These are phyloP conservation scores for Mycena maculata DNA, from an alignment of 768 basidiomycete genomes.

Conservation along the genomic window DNA sequence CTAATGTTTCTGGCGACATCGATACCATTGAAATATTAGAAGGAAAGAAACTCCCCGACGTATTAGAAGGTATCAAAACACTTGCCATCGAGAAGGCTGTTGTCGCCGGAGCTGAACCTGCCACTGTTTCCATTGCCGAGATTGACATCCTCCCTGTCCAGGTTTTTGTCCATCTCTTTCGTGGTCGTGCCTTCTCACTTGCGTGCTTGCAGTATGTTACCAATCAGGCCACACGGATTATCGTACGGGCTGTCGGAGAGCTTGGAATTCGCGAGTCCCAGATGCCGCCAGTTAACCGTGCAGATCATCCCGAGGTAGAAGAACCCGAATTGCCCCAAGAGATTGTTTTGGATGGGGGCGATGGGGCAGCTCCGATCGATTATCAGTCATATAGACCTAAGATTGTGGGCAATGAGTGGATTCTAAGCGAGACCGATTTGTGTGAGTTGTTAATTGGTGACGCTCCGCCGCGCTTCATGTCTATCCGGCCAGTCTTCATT, in stretches of 20 bases:
- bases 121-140: conserved; percentile 63
- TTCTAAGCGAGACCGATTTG: conserved; percentile 58
- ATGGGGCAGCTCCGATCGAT: conserved; percentile 36
- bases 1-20: conserved; percentile 56
- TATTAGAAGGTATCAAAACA: conserved; percentile 48
- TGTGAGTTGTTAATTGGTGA: conserved; percentile 37
- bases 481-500: conserved; percentile 58
- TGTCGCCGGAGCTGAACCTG: conserved; percentile 56
- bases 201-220: conserved; percentile 55
- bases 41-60: conserved; percentile 45
- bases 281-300: conserved; percentile 23
- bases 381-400: conserved; percentile 49
- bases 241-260: conserved; percentile 73
- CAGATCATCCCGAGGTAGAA: conserved; percentile 29
- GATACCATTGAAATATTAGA: conserved; percentile 58
- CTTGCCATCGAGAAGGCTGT: conserved; percentile 58
- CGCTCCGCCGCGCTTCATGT: background rate
- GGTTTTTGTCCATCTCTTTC: conserved; percentile 40
- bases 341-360: conserved; percentile 8
- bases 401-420: conserved; percentile 56
- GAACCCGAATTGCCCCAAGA: conserved; percentile 29
- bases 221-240: conserved; percentile 62
- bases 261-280: conserved; percentile 37
- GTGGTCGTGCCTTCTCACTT: conserved; percentile 3
- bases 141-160: conserved; percentile 65